A percentile compares a stretch with the other conserved stretches of the same genome.
phyloP scores from a whole-genome alignment of 257 asterid species.

The Nicotiana tomentosiformis region DNA sequence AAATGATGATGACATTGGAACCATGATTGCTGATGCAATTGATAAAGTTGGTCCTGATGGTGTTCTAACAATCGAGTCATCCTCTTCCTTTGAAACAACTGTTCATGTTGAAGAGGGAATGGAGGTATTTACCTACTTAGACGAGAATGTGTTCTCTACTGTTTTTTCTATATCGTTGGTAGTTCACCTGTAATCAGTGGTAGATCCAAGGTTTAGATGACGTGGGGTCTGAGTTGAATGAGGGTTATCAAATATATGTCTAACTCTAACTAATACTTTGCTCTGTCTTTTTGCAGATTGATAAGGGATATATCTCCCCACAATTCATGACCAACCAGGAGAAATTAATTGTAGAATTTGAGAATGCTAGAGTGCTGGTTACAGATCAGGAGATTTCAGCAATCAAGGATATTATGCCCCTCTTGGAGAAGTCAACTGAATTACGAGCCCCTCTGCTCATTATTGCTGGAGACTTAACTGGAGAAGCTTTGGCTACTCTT shows the following conservation, averaged over 20 bases:
- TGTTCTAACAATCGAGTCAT: slow-evolving; percentile 91
- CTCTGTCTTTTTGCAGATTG: slow-evolving; percentile 43
- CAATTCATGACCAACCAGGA: slow-evolving; percentile 93
- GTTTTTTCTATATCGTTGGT: background rate
- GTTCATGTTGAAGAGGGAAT: slow-evolving; percentile 96
- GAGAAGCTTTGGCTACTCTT: slow-evolving; percentile 97
- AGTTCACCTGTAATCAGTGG: background rate
- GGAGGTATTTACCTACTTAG: slow-evolving; percentile 55
- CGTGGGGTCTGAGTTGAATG: background rate
- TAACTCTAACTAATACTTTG: background rate
- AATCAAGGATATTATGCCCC: slow-evolving; percentile 86
- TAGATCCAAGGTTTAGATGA: background rate
- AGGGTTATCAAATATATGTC: background rate
- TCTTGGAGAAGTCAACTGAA: slow-evolving; percentile 83
- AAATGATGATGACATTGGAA: slow-evolving; percentile 78
- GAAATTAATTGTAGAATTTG: slow-evolving; percentile 85
- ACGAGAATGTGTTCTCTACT: background rate
- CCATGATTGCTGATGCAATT: slow-evolving; percentile 91
- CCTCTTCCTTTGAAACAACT: slow-evolving; percentile 93
- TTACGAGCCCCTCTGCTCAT: slow-evolving; percentile 77
- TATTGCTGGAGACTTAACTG: slow-evolving; percentile 86
- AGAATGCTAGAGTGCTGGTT: slow-evolving; percentile 67
- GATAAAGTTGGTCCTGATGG: slow-evolving; percentile 99
- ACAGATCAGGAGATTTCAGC: slow-evolving; percentile 88
- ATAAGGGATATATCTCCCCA: slow-evolving; percentile 91